Conservation (phyloP, 2,329 filamentous ascomycete species). For the Fonsecaea pugnacius region DNA sequence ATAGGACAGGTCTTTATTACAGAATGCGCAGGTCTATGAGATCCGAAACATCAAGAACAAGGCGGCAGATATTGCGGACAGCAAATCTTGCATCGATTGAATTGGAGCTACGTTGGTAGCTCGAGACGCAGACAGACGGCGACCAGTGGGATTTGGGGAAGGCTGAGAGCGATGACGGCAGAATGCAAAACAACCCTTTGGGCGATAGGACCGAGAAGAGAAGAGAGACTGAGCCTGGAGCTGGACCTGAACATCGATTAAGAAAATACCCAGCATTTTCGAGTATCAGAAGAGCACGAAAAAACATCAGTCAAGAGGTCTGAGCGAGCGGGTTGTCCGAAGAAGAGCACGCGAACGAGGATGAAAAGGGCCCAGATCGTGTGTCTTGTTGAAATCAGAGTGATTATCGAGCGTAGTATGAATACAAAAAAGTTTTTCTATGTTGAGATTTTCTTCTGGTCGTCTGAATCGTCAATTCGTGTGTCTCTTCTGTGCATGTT, state of each 20-base stretch:
- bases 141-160: background rate
- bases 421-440: slow-evolving; percentile 17
- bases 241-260: background rate
- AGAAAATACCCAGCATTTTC: background rate
- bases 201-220: background rate
- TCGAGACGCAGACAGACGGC: background rate
- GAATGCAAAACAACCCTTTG: background rate
- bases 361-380: background rate
- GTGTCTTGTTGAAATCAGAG: background rate
- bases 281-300: background rate
- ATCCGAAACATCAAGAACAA: slow-evolving; percentile 6
- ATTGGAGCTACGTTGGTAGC: slow-evolving; percentile 24
- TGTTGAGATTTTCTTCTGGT: background rate
- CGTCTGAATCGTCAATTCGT: background rate
- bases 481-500: background rate
- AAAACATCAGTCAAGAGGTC: background rate
- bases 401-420: slow-evolving; percentile 22
- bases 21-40: background rate
- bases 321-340: background rate
- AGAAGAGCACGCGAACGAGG: background rate
- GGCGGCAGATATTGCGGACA: slow-evolving; percentile 7
- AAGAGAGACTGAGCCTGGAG: background rate
- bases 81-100: slow-evolving; percentile 16
- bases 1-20: slow-evolving; percentile 1
- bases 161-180: background rate